Conservation (phyloP, 805 yeast species). For the Cyberlindnera sargentensis region DNA sequence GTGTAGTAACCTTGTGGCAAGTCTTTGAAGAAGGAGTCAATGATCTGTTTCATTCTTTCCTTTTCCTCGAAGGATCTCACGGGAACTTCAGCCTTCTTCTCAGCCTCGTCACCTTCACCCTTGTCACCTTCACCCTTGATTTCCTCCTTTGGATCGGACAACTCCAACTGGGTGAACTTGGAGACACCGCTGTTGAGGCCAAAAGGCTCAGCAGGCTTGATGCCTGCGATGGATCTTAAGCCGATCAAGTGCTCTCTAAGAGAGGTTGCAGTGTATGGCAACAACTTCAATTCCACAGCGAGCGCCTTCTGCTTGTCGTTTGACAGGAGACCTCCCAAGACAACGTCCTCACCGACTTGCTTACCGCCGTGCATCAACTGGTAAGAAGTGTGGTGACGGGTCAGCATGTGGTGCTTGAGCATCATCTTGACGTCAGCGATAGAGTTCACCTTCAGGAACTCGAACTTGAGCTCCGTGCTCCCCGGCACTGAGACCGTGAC, state of each 20-base stretch:
- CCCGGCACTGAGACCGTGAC: conserved; percentile 7
- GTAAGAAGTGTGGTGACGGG: conserved; percentile 57
- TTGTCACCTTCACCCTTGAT: conserved; percentile 9
- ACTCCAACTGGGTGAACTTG: conserved; percentile 35
- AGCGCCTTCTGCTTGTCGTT: conserved; percentile 24
- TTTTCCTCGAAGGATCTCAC: conserved; percentile 23
- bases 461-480: conserved; percentile 12
- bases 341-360: conserved; percentile 22
- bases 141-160: conserved; percentile 24
- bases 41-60: conserved; percentile 12
- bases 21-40: conserved; percentile 14
- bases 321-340: conserved; percentile 22
- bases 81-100: conserved; percentile 11
- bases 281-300: conserved; percentile 40
- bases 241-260: conserved; percentile 57
- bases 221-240: conserved; percentile 54
- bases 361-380: conserved; percentile 34
- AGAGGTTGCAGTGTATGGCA: conserved; percentile 51
- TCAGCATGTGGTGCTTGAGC: conserved; percentile 46
- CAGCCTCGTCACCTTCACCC: background rate
- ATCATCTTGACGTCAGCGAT: conserved; percentile 53
- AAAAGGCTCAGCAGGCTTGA: conserved; percentile 33
- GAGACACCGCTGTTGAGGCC: conserved; percentile 41
- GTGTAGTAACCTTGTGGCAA: conserved; percentile 18
- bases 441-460: conserved; percentile 32